Conservation (phyloP, 352 stramenopile genomes). For the Globisporangium ultimum region DNA sequence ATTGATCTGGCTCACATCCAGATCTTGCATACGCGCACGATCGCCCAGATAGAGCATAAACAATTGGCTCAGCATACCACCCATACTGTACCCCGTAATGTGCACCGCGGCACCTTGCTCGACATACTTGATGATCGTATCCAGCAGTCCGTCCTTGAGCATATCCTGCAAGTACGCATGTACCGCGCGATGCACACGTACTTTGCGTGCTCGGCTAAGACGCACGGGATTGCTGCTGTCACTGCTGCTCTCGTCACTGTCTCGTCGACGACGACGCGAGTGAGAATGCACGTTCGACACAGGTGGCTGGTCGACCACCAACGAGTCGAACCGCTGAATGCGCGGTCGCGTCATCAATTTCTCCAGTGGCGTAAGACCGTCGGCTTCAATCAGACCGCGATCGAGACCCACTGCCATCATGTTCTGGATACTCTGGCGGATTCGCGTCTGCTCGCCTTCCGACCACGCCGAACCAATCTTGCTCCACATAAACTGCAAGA, state of each 20-base stretch:
- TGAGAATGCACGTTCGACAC: slow-evolving; percentile 52
- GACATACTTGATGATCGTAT: slow-evolving; percentile 74
- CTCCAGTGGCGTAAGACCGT: slow-evolving; percentile 66
- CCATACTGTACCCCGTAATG: slow-evolving; percentile 86
- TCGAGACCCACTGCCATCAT: slow-evolving; percentile 82
- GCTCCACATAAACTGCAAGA: slow-evolving; percentile 81
- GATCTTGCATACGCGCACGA: slow-evolving; percentile 66
- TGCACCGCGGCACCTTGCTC: slow-evolving; percentile 67
- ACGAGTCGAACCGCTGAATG: slow-evolving; percentile 66
- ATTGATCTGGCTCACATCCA: slow-evolving; percentile 77
- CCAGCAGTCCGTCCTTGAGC: slow-evolving; percentile 71
- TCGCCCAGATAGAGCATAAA: slow-evolving; percentile 80
- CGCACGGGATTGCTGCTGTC: slow-evolving; percentile 48
- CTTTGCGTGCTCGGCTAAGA: slow-evolving; percentile 48
- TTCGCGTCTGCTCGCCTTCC: slow-evolving; percentile 79
- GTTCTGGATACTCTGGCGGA: slow-evolving; percentile 85
- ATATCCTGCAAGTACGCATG: slow-evolving; percentile 86
- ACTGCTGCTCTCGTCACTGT: slow-evolving; percentile 52
- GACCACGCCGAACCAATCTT: slow-evolving; percentile 82
- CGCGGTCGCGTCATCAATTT: slow-evolving; percentile 61
- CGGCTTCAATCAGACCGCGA: slow-evolving; percentile 64
- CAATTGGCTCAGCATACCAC: slow-evolving; percentile 74
- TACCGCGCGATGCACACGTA: slow-evolving; percentile 78
- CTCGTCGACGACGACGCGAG: slow-evolving; percentile 45
- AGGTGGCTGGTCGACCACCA: slow-evolving; percentile 56